These are phyloP conservation scores for Euphorbia schlechtendalii DNA, from an alignment of 441 rosid species.

Conservation along the genomic window DNA sequence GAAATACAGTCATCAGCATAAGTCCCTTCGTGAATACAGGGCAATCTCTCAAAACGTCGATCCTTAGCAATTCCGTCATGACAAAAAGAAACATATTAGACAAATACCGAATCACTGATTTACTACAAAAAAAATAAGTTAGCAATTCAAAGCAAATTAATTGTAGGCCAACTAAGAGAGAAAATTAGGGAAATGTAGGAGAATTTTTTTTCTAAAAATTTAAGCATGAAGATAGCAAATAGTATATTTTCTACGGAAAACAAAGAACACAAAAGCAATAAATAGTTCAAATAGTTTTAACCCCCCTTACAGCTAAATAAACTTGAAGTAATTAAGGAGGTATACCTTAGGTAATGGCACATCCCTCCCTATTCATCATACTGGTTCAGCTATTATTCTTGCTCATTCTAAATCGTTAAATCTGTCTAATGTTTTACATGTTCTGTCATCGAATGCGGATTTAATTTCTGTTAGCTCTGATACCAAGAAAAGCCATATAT, in stretches of 20 bases:
- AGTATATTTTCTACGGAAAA: not conserved
- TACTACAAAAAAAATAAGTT: not conserved
- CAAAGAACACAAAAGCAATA: not conserved
- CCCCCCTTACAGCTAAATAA: not conserved
- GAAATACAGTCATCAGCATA: slow-evolving; percentile 98
- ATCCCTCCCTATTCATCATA: too few species aligned
- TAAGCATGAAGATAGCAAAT: not conserved
- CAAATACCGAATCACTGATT: not conserved
- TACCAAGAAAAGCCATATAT: too few species aligned
- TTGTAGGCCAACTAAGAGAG: not conserved
- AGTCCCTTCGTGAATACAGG: slow-evolving; percentile 87
- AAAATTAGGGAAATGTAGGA: not conserved
- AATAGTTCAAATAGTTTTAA: not conserved
- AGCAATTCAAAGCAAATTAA: not conserved
- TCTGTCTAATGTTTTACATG: too few species aligned
- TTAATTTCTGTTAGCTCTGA: too few species aligned
- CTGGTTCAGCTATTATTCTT: too few species aligned
- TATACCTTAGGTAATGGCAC: slow-evolving; percentile 57
- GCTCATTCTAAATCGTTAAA: too few species aligned
- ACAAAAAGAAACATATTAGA: not conserved
- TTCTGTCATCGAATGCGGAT: too few species aligned
- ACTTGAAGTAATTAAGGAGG: not conserved
- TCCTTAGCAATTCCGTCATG: slow-evolving; percentile 80
- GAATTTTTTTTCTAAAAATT: not conserved
- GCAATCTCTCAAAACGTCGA: slow-evolving; percentile 85